These are phyloP conservation scores for Arabidopsis hybrid DNA, from an alignment of 441 rosid genomes.

Conservation along the genomic window DNA sequence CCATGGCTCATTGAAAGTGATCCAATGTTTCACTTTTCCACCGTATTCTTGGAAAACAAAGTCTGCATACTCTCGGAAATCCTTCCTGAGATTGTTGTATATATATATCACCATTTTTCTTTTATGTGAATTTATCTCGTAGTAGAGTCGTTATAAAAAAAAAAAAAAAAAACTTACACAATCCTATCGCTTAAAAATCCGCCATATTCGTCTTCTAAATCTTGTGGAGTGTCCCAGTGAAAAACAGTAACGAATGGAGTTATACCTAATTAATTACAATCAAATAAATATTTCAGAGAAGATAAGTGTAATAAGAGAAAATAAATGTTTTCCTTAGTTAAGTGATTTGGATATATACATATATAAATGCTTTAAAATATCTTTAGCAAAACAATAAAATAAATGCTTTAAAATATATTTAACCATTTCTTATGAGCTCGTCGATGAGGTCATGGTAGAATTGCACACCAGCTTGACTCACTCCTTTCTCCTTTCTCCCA, in stretches of 20 bases:
- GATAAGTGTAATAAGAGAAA: neutral
- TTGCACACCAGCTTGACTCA: constrained; percentile 35
- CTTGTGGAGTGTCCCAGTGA: constrained; percentile 47
- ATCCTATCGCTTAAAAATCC: constrained; percentile 41
- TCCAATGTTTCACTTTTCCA: constrained; percentile 44
- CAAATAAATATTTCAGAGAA: neutral
- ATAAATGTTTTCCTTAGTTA: too few species aligned
- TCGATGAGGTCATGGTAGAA: constrained; percentile 46
- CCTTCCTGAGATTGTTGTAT: constrained; percentile 12
- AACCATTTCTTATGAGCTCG: constrained; percentile 39
- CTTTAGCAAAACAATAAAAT: too few species aligned
- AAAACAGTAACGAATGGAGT: constrained; percentile 42
- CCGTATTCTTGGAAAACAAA: constrained; percentile 43
- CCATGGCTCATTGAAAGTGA: constrained; percentile 48
- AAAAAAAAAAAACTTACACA: constrained; percentile 5
- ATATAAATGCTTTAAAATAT: too few species aligned
- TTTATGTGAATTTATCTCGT: too few species aligned
- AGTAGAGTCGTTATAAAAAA: too few species aligned
- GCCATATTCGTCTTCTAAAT: constrained; percentile 42
- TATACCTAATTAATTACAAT: constrained; percentile 33
- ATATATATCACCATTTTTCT: too few species aligned
- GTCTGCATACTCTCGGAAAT: constrained; percentile 40
- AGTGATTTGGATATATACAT: too few species aligned
- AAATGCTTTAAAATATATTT: neutral
- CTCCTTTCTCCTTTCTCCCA: constrained; percentile 46